Conservation (phyloP, 169 alveolate genomes). For the Cyclospora cayetanensis region DNA sequence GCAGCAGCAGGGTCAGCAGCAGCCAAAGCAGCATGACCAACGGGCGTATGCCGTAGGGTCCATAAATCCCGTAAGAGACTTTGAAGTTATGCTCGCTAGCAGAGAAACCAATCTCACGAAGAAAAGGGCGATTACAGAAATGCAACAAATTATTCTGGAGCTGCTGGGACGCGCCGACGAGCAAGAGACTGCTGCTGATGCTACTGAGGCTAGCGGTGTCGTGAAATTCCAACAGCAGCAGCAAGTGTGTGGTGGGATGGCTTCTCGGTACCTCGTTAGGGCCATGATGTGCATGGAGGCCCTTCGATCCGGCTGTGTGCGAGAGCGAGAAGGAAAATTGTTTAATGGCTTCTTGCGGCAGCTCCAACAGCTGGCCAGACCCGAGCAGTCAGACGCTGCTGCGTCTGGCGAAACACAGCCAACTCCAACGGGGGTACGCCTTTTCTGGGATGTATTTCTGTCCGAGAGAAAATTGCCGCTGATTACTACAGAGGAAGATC, state of each 20-base stretch:
- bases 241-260: neutral
- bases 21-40: neutral
- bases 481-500: constrained; percentile 39
- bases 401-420: neutral
- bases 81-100: neutral
- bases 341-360: constrained; percentile 36
- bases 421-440: neutral
- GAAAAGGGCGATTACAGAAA: constrained; percentile 8
- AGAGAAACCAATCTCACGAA: constrained; percentile 39
- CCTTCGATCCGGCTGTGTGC: constrained; percentile 27
- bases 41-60: neutral
- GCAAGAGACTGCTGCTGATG: neutral
- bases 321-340: constrained; percentile 23
- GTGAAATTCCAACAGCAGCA: neutral
- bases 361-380: neutral
- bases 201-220: neutral
- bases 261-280: constrained; percentile 4
- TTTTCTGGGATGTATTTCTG: neutral
- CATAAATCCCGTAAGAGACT: constrained; percentile 44
- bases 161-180: neutral
- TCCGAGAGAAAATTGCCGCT: neutral
- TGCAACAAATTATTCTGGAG: neutral
- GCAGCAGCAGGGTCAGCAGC: neutral
- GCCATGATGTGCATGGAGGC: constrained; percentile 50
- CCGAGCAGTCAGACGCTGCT: neutral